Evolutionary conservation across 306 rosid genomes (phyloP).

Genomic region (Psophocarpus tetragonolobus): DNA sequence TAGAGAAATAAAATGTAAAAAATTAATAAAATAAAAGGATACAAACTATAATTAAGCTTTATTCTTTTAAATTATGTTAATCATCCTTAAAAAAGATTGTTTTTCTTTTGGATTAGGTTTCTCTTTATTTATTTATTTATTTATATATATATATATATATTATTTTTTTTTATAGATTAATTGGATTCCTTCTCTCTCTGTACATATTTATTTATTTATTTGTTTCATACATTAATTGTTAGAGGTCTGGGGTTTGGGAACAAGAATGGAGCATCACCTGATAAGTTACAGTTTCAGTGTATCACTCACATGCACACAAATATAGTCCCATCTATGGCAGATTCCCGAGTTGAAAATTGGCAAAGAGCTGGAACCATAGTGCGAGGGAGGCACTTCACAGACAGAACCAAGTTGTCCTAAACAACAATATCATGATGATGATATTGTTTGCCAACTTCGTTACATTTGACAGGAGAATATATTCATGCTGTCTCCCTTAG

Average conservation of each 20-base stretch:
- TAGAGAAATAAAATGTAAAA: no score
- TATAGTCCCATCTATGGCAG: conserved; percentile 7
- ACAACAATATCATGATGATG: conserved; percentile 12
- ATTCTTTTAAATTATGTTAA: no score
- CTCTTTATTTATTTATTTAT: no score
- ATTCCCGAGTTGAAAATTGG: conserved; percentile 8
- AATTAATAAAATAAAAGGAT: no score
- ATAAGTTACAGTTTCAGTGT: not conserved
- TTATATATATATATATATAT: no score
- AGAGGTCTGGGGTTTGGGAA: not conserved
- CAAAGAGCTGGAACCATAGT: conserved; percentile 38
- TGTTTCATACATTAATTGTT: not conserved
- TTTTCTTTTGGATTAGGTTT: no score
- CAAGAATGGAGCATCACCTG: not conserved
- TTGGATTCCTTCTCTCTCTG: no score
- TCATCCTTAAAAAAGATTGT: no score
- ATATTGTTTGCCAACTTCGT: conserved; percentile 33
- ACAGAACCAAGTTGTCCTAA: conserved; percentile 24
- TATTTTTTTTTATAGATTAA: no score
- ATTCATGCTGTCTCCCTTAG: conserved; percentile 39
- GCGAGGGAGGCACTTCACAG: conserved; percentile 24
- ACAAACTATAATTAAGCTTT: no score
- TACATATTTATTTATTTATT: no score
- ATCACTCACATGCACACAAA: not conserved
- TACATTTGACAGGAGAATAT: conserved; percentile 26